phyloP scores from a whole-genome alignment of 2,329 filamentous ascomycete species.

The Sarocladiaceae sp. region DNA sequence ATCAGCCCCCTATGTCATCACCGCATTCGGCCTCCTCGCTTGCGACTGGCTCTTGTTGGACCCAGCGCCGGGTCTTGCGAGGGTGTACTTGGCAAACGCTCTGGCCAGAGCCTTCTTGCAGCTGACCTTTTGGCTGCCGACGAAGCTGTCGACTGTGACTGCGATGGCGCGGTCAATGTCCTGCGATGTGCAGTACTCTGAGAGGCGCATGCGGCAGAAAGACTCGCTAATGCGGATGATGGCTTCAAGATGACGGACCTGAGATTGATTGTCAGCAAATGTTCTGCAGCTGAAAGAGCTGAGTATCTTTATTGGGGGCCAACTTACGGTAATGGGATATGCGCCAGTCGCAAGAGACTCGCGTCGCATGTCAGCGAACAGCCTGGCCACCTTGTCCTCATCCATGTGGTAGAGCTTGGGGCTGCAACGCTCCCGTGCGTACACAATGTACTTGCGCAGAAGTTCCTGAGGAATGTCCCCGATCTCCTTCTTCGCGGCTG shows the following conservation, averaged over 20 bases:
- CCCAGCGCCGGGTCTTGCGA: constrained; percentile 43
- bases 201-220: constrained; percentile 97
- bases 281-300: constrained; percentile 13
- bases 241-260: constrained; percentile 96
- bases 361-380: constrained; percentile 94
- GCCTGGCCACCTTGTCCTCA: constrained; percentile 88
- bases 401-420: constrained; percentile 98
- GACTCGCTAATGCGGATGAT: constrained; percentile 93
- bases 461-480: constrained; percentile 87
- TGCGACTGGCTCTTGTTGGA: constrained; percentile 16
- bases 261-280: not conserved
- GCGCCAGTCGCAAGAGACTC: constrained; percentile 92
- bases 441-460: constrained; percentile 93
- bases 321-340: constrained; percentile 91
- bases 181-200: constrained; percentile 82
- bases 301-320: constrained; percentile 12
- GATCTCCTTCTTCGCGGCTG: constrained; percentile 30
- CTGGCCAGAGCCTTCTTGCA: constrained; percentile 94
- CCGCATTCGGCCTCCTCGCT: constrained; percentile 22
- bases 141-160: constrained; percentile 93
- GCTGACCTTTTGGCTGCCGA: constrained; percentile 93
- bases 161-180: constrained; percentile 97
- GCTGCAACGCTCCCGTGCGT: constrained; percentile 81
- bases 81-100: constrained; percentile 92
- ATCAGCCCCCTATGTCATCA: constrained; percentile 19